Conservation (phyloP, 2,329 filamentous ascomycete genomes). For the Verticillium tricorpus region DNA sequence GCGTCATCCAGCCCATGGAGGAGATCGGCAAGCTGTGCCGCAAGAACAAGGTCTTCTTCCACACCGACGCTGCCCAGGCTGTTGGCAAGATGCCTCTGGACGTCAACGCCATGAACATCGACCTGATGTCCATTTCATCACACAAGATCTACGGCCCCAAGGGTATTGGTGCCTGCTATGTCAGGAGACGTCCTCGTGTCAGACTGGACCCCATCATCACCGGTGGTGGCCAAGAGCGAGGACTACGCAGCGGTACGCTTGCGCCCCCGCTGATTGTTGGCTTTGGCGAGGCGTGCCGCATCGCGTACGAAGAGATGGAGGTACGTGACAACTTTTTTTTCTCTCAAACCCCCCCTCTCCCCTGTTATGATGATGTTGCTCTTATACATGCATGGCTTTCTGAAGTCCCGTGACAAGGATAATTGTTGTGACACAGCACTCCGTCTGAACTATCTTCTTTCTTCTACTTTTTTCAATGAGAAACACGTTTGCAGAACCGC, state of each 20-base stretch:
- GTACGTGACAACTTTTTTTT: constrained; percentile 52
- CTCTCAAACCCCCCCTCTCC: constrained; percentile 14
- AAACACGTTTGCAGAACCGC: neutral
- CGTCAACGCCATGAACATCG: constrained; percentile 96
- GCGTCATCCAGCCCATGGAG: constrained; percentile 93
- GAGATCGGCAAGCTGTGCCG: constrained; percentile 92
- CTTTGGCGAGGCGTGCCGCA: constrained; percentile 91
- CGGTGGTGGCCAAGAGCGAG: constrained; percentile 93
- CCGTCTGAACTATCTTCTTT: constrained; percentile 48
- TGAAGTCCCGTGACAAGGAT: constrained; percentile 64
- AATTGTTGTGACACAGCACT: constrained; percentile 62
- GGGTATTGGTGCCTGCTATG: constrained; percentile 93
- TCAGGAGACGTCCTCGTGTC: constrained; percentile 86
- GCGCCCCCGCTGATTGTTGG: constrained; percentile 85
- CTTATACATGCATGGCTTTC: constrained; percentile 84
- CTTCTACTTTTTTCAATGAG: neutral
- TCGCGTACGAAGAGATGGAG: constrained; percentile 83
- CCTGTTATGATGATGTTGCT: constrained; percentile 70
- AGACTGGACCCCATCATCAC: constrained; percentile 94
- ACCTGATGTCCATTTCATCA: constrained; percentile 97
- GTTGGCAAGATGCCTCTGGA: constrained; percentile 98
- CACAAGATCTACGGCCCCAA: constrained; percentile 99
- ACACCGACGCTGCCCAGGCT: constrained; percentile 92
- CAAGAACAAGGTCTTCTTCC: constrained; percentile 93
- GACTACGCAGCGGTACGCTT: constrained; percentile 87